phyloP scores from a whole-genome alignment of 1,139 yeast species.

The Pneumocystis jirovecii region DNA sequence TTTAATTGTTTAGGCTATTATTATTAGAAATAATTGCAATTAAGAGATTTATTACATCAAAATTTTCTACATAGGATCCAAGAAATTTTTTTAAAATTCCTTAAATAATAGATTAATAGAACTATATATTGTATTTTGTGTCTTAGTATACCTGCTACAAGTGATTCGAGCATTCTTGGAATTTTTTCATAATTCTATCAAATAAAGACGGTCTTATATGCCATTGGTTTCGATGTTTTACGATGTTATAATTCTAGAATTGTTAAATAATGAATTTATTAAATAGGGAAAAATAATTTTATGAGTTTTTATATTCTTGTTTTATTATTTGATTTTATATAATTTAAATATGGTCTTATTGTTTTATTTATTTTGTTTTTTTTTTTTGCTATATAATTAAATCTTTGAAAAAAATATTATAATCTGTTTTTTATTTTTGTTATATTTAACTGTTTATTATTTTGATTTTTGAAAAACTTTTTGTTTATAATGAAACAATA shows the following conservation, averaged over 20 bases:
- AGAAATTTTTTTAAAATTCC: conserved; percentile 33
- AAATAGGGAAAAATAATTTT: neutral
- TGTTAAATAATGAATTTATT: neutral
- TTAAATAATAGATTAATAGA: conserved; percentile 24
- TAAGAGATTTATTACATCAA: conserved; percentile 37
- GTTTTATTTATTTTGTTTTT: neutral
- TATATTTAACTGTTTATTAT: neutral
- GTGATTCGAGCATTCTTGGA: conserved; percentile 1
- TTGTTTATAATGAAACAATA: neutral
- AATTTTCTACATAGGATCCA: conserved; percentile 75
- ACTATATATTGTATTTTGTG: neutral
- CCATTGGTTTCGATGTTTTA: neutral
- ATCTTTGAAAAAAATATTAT: neutral
- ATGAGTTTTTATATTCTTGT: neutral
- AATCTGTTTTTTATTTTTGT: neutral
- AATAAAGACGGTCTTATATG: neutral
- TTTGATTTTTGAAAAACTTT: neutral
- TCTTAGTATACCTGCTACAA: neutral
- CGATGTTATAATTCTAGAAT: neutral
- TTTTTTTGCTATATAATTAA: neutral
- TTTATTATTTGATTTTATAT: neutral
- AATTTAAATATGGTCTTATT: neutral
- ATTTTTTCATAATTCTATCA: neutral
- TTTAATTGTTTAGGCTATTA: conserved; percentile 55
- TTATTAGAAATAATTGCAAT: neutral